Evolutionary conservation across 1,139 yeast genomes (phyloP), one percentile per base, ranked within the genome.

Genomic region (Nematodospora anomalae): DNA sequence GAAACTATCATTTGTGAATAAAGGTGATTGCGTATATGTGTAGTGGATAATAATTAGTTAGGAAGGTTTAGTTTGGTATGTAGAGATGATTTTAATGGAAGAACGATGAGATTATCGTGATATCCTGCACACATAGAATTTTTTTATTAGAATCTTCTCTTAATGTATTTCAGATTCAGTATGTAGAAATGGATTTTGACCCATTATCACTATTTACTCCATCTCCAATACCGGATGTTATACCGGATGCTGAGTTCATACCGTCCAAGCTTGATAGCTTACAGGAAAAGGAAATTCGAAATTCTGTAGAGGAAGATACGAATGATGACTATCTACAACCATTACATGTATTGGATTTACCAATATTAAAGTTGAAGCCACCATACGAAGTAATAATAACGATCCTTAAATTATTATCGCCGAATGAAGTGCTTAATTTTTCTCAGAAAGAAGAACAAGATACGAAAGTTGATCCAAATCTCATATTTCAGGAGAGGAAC

Each of bases 331-430:
- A 52, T 28, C 47, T 56, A 7, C 50, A 49, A 5, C 74, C 76
- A 1, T 48, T 82, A 12, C 87, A 83, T 49, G 58, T 71, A 0
- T 67, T 86, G 7, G 96, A 88, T 53, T 62, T 88, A 7, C 96
- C 96, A 0, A 50, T 58, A 6, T 46, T 79, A 9, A 58, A 59
- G 6, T 51, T 53, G 6, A 49, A 61, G 24, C 88, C 95, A 0
- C 73, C 85, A 0, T 60, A 58, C 3, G 57, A 50, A 1, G 78
- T 73, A 0, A 52, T 87, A 1, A 28, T 62, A 2, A 51, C 69
- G 1, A 53, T 82, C 0, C 58, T 88, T 8, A 58, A 62, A 30
- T 58, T 80, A 3, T 60, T 87, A 21, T 62, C 76, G 2, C 80
- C 79, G 0, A 71, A 68, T 15, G 68, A 68, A 35, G 70, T 73